Conservation (phyloP, 345 rosid genomes). For the Populus alba region DNA sequence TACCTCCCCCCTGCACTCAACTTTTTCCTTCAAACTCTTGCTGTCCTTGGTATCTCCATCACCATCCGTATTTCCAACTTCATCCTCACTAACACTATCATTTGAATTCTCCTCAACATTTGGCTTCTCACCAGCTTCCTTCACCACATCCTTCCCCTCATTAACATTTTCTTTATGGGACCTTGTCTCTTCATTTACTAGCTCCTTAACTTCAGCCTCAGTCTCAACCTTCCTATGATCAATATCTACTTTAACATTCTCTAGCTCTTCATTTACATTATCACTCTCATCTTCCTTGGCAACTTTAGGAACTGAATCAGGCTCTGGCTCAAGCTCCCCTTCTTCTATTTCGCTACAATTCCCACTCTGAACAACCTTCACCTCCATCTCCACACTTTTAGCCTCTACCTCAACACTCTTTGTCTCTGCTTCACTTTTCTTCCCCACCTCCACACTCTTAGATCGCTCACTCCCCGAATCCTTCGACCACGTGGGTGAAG, state of each 20-base stretch:
- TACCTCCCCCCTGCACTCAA: conserved; percentile 32
- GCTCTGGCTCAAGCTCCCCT: conserved; percentile 92
- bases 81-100: conserved; percentile 18
- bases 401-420: conserved; percentile 30
- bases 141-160: conserved; percentile 25
- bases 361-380: conserved; percentile 51
- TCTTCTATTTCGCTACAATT: conserved; percentile 95
- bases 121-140: conserved; percentile 33
- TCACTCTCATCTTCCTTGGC: conserved; percentile 2
- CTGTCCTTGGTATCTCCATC: conserved; percentile 26
- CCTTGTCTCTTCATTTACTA: conserved; percentile 20
- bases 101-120: conserved; percentile 30
- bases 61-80: conserved; percentile 12
- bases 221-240: conserved; percentile 23
- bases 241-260: conserved; percentile 14
- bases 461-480: conserved; percentile 81
- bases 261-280: conserved; percentile 15
- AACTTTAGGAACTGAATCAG: conserved; percentile 22
- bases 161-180: conserved; percentile 22
- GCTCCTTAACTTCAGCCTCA: conserved; percentile 21
- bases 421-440: conserved; percentile 31
- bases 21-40: conserved; percentile 26
- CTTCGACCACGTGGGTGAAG: conserved; percentile 76
- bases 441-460: conserved; percentile 26
- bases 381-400: conserved; percentile 12